These are phyloP conservation scores for Populus hybrid DNA, from an alignment of 441 rosid species.

Conservation along the genomic window DNA sequence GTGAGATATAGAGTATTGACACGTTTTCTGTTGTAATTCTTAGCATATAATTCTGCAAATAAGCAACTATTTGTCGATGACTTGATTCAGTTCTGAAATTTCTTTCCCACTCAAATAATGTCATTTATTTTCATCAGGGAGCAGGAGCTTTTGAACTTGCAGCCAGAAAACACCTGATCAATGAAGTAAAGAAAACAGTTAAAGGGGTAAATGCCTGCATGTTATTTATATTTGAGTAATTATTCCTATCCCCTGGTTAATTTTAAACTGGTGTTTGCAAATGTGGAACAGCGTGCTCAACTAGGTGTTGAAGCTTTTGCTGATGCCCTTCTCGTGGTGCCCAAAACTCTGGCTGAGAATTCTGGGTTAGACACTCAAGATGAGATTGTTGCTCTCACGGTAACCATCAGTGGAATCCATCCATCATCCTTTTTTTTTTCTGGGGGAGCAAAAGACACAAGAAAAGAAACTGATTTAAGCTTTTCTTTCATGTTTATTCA, in stretches of 20 bases:
- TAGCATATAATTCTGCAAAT: not conserved
- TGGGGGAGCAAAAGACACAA: not conserved
- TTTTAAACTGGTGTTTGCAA: slow-evolving; percentile 5
- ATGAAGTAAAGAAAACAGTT: slow-evolving; percentile 85
- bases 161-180: slow-evolving; percentile 76
- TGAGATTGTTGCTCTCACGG: slow-evolving; percentile 80
- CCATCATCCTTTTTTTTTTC: not conserved
- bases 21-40: not conserved
- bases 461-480: slow-evolving; percentile 1
- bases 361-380: slow-evolving; percentile 96
- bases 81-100: not conserved
- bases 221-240: not conserved
- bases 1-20: not conserved
- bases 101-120: not conserved
- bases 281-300: slow-evolving; percentile 78
- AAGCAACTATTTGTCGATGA: not conserved
- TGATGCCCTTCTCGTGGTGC: slow-evolving; percentile 81
- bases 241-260: not conserved
- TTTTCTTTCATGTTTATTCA: slow-evolving; percentile 28
- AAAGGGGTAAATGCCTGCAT: slow-evolving; percentile 60
- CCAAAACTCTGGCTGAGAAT: slow-evolving; percentile 94
- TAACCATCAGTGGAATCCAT: slow-evolving; percentile 20
- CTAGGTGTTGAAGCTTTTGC: slow-evolving; percentile 97
- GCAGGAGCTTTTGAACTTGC: slow-evolving; percentile 99
- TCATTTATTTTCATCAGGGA: slow-evolving; percentile 46